Evolutionary conservation across 257 asterid species (phyloP).

Genomic region (Sherardia arvensis): DNA sequence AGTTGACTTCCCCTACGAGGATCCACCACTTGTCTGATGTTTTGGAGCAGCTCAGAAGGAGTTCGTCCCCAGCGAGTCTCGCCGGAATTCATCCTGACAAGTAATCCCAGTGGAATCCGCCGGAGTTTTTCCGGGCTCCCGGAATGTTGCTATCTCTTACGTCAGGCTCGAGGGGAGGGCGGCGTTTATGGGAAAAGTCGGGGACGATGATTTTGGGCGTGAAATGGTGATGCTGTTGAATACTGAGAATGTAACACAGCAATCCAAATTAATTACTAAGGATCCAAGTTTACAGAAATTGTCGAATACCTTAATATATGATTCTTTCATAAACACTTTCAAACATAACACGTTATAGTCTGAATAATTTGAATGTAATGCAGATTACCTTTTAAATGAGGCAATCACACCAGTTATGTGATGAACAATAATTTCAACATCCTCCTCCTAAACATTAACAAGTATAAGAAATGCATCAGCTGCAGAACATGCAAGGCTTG

Average conservation of each 20-base stretch:
- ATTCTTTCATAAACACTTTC: too few relatives aligned
- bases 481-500: not conserved
- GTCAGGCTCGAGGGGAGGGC: slow-evolving; percentile 94
- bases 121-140: slow-evolving; percentile 85
- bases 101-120: slow-evolving; percentile 95
- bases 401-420: too few relatives aligned
- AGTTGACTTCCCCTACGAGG: slow-evolving; percentile 60
- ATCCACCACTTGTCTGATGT: slow-evolving; percentile 80
- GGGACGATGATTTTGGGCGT: slow-evolving; percentile 68
- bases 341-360: too few relatives aligned
- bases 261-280: too few relatives aligned
- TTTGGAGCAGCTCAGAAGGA: slow-evolving; percentile 84
- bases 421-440: too few relatives aligned
- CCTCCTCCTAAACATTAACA: slow-evolving; percentile 52
- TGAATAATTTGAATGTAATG: too few relatives aligned
- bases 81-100: slow-evolving; percentile 70
- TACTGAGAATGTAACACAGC: slow-evolving; percentile 81
- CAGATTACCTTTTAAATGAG: too few relatives aligned
- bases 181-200: slow-evolving; percentile 83
- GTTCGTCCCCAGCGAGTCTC: slow-evolving; percentile 72
- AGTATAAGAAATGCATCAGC: slow-evolving; percentile 4
- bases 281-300: too few relatives aligned
- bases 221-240: slow-evolving; percentile 72
- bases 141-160: slow-evolving; percentile 89
- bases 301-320: too few relatives aligned